phyloP scores from a whole-genome alignment of 2,329 filamentous ascomycete genomes.

The Colletotrichum orbiculare region DNA sequence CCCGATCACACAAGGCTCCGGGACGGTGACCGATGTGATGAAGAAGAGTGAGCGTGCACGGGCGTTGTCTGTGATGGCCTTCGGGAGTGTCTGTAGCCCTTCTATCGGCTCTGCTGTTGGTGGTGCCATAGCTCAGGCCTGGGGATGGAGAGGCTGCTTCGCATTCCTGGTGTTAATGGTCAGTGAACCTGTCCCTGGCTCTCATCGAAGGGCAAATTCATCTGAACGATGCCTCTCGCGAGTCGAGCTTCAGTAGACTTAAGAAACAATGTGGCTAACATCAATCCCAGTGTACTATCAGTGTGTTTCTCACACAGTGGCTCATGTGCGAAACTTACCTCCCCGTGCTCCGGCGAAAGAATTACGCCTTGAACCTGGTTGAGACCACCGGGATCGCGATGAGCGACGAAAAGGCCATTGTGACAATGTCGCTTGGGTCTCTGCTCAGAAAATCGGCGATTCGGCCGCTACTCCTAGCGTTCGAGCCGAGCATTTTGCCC shows the following conservation, averaged over 20 bases:
- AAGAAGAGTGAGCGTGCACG: conserved; percentile 17
- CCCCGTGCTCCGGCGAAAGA: conserved; percentile 14
- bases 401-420: not conserved
- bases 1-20: conserved; percentile 21
- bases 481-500: conserved; percentile 16
- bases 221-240: too few species aligned
- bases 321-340: conserved; percentile 28
- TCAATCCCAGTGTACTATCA: conserved; percentile 12
- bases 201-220: not conserved
- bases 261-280: too few species aligned
- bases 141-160: conserved; percentile 27
- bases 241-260: too few species aligned
- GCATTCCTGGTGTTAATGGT: conserved; percentile 15
- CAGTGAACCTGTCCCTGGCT: not conserved
- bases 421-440: not conserved
- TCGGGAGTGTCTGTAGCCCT: conserved; percentile 26
- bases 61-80: conserved; percentile 22
- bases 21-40: conserved; percentile 22
- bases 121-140: conserved; percentile 13
- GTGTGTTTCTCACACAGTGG: conserved; percentile 10
- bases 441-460: conserved; percentile 22
- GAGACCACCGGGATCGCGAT: not conserved
- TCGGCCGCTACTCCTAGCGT: conserved; percentile 1
- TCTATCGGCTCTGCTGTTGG: conserved; percentile 16
- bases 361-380: not conserved